phyloP scores from a whole-genome alignment of 768 basidiomycete species.

The Vararia minispora region DNA sequence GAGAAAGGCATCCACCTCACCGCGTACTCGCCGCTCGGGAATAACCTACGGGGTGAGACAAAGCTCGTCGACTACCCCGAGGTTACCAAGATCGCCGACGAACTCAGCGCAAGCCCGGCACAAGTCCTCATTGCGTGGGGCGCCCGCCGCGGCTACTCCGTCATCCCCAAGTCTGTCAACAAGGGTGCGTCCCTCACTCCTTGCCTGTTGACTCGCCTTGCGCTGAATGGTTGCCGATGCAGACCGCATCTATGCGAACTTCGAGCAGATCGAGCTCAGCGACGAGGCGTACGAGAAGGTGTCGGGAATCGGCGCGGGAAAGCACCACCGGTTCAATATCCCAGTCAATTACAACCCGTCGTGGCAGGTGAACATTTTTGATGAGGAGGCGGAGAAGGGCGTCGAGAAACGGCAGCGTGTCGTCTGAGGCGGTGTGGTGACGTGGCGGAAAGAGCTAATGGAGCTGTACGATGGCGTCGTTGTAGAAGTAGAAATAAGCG shows the following conservation, averaged over 20 bases:
- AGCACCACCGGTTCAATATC: constrained; percentile 48
- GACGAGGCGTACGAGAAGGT: constrained; percentile 58
- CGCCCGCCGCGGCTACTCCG: constrained; percentile 59
- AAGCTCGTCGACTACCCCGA: constrained; percentile 57
- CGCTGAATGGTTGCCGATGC: neutral
- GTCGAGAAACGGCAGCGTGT: no score
- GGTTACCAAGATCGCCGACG: constrained; percentile 51
- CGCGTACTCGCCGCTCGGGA: constrained; percentile 9
- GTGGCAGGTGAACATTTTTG: constrained; percentile 70
- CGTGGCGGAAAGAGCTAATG: no score
- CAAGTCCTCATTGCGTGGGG: constrained; percentile 84
- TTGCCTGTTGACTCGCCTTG: no score
- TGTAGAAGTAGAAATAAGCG: no score
- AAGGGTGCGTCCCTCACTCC: constrained; percentile 24
- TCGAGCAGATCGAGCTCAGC: constrained; percentile 59
- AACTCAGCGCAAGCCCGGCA: constrained; percentile 54
- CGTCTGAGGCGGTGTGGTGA: no score
- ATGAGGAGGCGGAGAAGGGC: constrained; percentile 51
- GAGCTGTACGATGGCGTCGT: no score
- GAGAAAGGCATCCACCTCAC: neutral
- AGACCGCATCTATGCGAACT: constrained; percentile 66
- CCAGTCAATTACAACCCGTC: constrained; percentile 45
- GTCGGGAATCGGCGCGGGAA: constrained; percentile 35
- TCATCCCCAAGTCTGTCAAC: constrained; percentile 78
- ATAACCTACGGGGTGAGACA: constrained; percentile 30